These are phyloP conservation scores for Podila horticola DNA, from an alignment of 192 early-diverging fungal species.

Conservation along the genomic window DNA sequence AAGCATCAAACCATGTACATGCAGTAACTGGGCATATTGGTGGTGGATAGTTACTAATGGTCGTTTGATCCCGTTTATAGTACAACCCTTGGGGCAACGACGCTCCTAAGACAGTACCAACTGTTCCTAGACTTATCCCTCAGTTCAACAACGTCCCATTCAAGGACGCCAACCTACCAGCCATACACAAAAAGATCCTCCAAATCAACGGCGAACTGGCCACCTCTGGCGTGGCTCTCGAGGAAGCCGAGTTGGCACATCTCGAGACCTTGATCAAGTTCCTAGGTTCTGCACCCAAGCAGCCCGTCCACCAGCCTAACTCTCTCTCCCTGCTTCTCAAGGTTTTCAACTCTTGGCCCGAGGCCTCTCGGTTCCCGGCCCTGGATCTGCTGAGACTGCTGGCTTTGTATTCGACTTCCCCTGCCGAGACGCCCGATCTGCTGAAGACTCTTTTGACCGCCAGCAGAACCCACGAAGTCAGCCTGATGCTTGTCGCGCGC, in stretches of 20 bases:
- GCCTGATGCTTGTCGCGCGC: constrained; percentile 82
- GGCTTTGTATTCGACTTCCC: constrained; percentile 61
- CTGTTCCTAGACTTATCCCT: constrained; percentile 20
- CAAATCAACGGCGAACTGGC: constrained; percentile 73
- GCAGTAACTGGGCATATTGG: background rate
- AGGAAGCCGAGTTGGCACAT: constrained; percentile 18
- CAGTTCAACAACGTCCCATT: constrained; percentile 70
- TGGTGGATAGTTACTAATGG: constrained; percentile 11
- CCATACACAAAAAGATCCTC: constrained; percentile 79
- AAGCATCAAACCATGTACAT: background rate
- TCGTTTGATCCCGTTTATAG: constrained; percentile 3
- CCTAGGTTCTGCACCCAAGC: constrained; percentile 39
- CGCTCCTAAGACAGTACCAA: constrained; percentile 17
- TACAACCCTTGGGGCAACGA: constrained; percentile 46
- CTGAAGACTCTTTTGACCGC: constrained; percentile 53
- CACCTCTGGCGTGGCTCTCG: constrained; percentile 11
- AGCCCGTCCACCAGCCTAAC: constrained; percentile 13
- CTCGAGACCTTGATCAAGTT: constrained; percentile 55
- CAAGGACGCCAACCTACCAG: constrained; percentile 72
- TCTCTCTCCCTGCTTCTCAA: constrained; percentile 60
- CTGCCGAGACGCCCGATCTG: constrained; percentile 58
- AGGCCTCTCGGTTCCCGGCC: constrained; percentile 53
- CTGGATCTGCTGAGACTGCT: constrained; percentile 86
- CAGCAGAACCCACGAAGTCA: constrained; percentile 66
- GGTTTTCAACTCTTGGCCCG: constrained; percentile 76